A percentile compares a stretch with the other conserved stretches of the same genome.
Conservation (phyloP, 495 filamentous ascomycete species). For the Oleoguttula mirabilis region DNA sequence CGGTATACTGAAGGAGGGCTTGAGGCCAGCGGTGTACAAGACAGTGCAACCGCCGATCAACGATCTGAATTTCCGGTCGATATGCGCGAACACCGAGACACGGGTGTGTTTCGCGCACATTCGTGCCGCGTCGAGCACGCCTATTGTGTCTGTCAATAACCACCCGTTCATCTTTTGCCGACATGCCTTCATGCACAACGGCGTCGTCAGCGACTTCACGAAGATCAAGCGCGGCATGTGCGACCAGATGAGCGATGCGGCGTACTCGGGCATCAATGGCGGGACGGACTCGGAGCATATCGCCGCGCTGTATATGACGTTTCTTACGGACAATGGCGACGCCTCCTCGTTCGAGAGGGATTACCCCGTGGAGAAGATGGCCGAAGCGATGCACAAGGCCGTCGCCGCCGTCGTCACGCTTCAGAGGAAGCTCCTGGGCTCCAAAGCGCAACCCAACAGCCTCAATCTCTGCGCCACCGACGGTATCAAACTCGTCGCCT, state of each 20-base stretch:
- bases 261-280: conserved; percentile 35
- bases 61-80: conserved; percentile 36
- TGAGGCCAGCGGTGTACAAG: conserved; percentile 37
- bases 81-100: conserved; percentile 35
- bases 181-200: conserved; percentile 42
- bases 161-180: conserved; percentile 42
- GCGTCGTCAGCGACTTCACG: conserved; percentile 34
- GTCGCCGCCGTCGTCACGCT: conserved; percentile 32
- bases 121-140: conserved; percentile 33
- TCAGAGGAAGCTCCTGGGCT: conserved; percentile 30
- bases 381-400: conserved; percentile 31
- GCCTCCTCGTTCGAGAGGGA: conserved; percentile 31
- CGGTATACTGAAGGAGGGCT: conserved; percentile 16
- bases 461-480: conserved; percentile 35
- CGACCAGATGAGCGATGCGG: conserved; percentile 31
- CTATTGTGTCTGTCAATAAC: conserved; percentile 36
- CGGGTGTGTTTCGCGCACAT: conserved; percentile 36
- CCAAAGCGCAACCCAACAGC: conserved; percentile 30
- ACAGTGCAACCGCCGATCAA: conserved; percentile 35
- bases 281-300: conserved; percentile 40
- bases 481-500: conserved; percentile 32
- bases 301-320: conserved; percentile 40
- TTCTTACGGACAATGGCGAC: conserved; percentile 26
- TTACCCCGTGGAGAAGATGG: conserved; percentile 31
- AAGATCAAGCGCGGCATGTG: conserved; percentile 32